Base-by-base conservation (phyloP, 2,329 filamentous ascomycete genomes). In the Diaporthe caulivora region DNA sequence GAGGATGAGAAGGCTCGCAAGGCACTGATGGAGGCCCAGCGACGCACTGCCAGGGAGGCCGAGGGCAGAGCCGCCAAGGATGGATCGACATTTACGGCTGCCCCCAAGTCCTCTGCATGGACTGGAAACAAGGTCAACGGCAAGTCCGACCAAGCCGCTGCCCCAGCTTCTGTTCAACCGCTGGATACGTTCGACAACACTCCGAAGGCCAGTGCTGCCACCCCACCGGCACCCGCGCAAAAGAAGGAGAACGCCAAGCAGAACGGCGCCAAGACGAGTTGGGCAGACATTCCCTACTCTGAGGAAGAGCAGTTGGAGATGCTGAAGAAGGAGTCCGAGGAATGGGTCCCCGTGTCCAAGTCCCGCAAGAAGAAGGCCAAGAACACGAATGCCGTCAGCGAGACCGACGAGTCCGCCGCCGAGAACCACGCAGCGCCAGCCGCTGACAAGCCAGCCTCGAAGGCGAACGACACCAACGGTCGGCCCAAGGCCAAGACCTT, bases 11-110 rank as follows among this genome's bases (percentile, higher is more conserved):
- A 92, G 80, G 88, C 94, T 79, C 92, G 95, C 80, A 94, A 94
- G 85, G 86, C 86, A 49, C 87, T 94, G 75, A 87, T 94, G 79
- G 95, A 98, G 86, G 92, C 93, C 81, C 95, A 98, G 86, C 91
- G 95, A 76, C 93, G 95, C 76, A 88, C 89, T 74, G 95, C 95
- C 72, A 92, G 96, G 77, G 90, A 95, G 80, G 91, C 94, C 65
- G 95, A 97, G 82, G 95, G 95, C 75, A 91, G 94, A 77, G 87
- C 94, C 57, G 93, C 94, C 71, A 95, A 94, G 87, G 95, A 97
- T 78, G 95, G 95, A 55, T 91, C 89, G 21, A 82, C 86, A 73
- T 92, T 89, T 80, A 84, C 86, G 80, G 86, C 87, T 10, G 80
- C 82, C 1, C 78, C 82, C 70, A 80, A 83, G 70, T 78, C 81